Conservation (phyloP, 768 basidiomycete genomes). For the Rhizopogon sp. region DNA sequence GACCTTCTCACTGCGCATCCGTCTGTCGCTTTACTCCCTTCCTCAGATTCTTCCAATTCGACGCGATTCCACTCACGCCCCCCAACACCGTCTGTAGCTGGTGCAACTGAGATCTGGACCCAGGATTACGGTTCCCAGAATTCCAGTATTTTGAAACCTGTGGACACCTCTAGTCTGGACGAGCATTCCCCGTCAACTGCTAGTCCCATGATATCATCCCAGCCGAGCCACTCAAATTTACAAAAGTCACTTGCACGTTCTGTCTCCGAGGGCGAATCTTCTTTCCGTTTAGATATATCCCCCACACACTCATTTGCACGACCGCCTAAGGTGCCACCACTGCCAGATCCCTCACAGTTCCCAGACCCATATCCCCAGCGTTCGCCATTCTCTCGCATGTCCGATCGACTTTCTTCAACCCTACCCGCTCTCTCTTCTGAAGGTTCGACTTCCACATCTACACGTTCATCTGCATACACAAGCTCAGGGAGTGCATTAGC, state of each 20-base stretch:
- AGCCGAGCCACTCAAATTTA: constrained; percentile 16
- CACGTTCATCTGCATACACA: constrained; percentile 75
- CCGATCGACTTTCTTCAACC: constrained; percentile 29
- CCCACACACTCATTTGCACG: constrained; percentile 34
- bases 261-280: constrained; percentile 36
- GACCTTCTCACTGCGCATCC: constrained; percentile 26
- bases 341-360: constrained; percentile 64
- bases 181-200: constrained; percentile 9
- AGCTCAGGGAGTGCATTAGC: constrained; percentile 60
- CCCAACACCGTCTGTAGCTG: constrained; percentile 29
- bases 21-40: constrained; percentile 26
- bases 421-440: constrained; percentile 65
- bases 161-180: constrained; percentile 10
- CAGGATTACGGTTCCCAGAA: constrained; percentile 12
- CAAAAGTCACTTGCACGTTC: constrained; percentile 34
- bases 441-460: constrained; percentile 65
- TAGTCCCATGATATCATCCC: constrained; percentile 18
- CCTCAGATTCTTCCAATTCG: constrained; percentile 27
- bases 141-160: constrained; percentile 16
- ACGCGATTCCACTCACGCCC: constrained; percentile 34
- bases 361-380: constrained; percentile 71
- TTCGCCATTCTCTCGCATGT: constrained; percentile 36
- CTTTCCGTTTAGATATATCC: constrained; percentile 30
- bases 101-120: constrained; percentile 22
- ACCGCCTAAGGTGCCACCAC: constrained; percentile 37